These are phyloP conservation scores for Digitaria exilis DNA, from an alignment of 202 grass and related monocot genomes.

Conservation along the genomic window DNA sequence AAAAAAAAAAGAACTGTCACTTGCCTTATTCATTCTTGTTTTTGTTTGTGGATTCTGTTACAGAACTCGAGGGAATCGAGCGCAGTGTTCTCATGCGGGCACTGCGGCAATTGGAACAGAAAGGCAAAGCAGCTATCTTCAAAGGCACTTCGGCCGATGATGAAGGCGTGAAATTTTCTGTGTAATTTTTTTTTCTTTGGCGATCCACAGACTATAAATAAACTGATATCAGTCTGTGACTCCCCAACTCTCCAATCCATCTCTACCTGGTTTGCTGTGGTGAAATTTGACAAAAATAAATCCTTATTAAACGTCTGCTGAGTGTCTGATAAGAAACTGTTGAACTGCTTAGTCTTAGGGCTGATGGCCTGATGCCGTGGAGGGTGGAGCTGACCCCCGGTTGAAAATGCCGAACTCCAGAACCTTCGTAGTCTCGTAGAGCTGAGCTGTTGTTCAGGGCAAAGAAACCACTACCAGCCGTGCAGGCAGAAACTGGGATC, in stretches of 20 bases:
- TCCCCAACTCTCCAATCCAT: not conserved
- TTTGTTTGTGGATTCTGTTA: constrained; percentile 23
- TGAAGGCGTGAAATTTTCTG: constrained; percentile 86
- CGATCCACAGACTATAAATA: not conserved
- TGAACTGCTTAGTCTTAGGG: too few species aligned
- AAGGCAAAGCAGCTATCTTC: constrained; percentile 87
- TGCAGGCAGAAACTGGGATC: not conserved
- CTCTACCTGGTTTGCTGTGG: not conserved
- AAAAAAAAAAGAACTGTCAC: not conserved
- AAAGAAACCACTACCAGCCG: not conserved
- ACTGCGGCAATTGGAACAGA: constrained; percentile 74
- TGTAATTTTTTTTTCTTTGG: constrained; percentile 37
- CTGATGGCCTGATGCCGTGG: too few species aligned
- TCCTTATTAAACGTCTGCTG: not conserved
- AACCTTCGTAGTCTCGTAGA: constrained; percentile 35
- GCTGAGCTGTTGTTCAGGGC: not conserved
- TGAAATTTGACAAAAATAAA: not conserved
- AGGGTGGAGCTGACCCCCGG: too few species aligned
- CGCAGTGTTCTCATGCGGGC: constrained; percentile 77
- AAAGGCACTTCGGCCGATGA: constrained; percentile 87
- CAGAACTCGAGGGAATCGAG: constrained; percentile 92
- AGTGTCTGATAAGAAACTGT: not conserved
- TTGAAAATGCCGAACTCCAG: too few species aligned
- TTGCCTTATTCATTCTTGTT: not conserved
- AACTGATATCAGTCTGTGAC: not conserved